Base-by-base conservation (phyloP, 305 asterid species). In the Lippia alba region DNA sequence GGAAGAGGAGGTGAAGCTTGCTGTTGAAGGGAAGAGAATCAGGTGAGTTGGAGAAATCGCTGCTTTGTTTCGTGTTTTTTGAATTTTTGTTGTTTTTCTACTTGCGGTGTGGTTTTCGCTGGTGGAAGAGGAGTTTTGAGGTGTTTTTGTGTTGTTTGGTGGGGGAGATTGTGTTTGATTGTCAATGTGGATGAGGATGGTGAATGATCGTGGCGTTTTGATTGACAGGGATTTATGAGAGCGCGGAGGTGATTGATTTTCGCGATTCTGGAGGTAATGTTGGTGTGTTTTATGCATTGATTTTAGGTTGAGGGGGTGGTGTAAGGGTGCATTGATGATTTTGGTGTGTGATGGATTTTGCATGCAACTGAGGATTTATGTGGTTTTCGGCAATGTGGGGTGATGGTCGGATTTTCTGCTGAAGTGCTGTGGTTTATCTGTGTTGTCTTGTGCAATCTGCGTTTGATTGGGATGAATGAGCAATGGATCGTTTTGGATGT, bases 181-280 rank as follows among this genome's bases (percentile, higher is more conserved):
- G 12, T 39, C 70, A 75, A 75, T 79, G 83, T 67, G 67, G 70
- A 18, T 64, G 24, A 15, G 67, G 24, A 33, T 36, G 71, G 34
- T 36, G 32, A 62, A 59, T 72, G 83, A 67, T 80, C 81, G 40
- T 60, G 24, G 54, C 76, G 55, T 53, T 79, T 40, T 73, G 78
- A 64, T 58, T 72, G 70, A 64, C 74, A 67, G 75, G 32, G 66
- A 55, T 5, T 45, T 67, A 36, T 57, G 34, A 50, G 51, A 66
- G 80, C 74, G 18, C 61, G 65, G 61, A 49, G 56, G 44, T 76
- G 71, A 36, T 59, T 66, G 8, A 24, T 14, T 56, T 16, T 56
- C n/a, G 46, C n/a, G 19, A 54, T 53, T 33, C 55, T 69, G 39
- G 12, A 73, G 76, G 76, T 73, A 76, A 76, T 80, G 79, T 56